A percentile compares a stretch with the other conserved stretches of the same genome.
phyloP scores from a whole-genome alignment of 176 grass and related monocot genomes.

The Zea luxurians region DNA sequence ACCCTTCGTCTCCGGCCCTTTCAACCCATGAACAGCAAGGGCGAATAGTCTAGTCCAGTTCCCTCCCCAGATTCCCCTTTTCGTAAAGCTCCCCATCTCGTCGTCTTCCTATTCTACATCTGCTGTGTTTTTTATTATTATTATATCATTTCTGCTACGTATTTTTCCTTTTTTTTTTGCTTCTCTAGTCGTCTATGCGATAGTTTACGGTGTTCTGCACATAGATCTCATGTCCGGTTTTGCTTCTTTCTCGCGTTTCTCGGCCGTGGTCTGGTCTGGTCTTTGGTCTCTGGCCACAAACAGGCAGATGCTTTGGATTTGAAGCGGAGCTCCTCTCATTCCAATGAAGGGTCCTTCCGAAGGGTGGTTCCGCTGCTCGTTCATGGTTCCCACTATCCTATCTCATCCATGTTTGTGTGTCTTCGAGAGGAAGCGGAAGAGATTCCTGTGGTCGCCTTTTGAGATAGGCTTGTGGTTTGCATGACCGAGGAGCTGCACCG shows the following conservation, averaged over 20 bases:
- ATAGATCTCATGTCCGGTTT: background rate
- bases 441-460: background rate
- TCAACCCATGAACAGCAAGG: slow-evolving; percentile 15
- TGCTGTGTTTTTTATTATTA: background rate
- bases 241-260: background rate
- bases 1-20: background rate
- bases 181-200: background rate
- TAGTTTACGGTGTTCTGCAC: background rate
- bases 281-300: background rate
- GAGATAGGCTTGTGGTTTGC: slow-evolving; percentile 86
- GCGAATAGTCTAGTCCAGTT: slow-evolving; percentile 21
- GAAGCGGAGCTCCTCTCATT: slow-evolving; percentile 70
- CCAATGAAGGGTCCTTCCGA: slow-evolving; percentile 57
- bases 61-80: background rate
- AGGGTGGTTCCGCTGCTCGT: slow-evolving; percentile 60
- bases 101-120: background rate
- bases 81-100: background rate
- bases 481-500: slow-evolving; percentile 73
- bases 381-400: slow-evolving; percentile 87
- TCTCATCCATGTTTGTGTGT: slow-evolving; percentile 28
- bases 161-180: background rate
- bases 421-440: background rate
- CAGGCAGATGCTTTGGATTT: slow-evolving; percentile 31
- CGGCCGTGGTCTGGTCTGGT: background rate
- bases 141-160: too few species aligned